Conservation (phyloP, 2,329 filamentous ascomycete genomes). For the Colletotrichum agaves region DNA sequence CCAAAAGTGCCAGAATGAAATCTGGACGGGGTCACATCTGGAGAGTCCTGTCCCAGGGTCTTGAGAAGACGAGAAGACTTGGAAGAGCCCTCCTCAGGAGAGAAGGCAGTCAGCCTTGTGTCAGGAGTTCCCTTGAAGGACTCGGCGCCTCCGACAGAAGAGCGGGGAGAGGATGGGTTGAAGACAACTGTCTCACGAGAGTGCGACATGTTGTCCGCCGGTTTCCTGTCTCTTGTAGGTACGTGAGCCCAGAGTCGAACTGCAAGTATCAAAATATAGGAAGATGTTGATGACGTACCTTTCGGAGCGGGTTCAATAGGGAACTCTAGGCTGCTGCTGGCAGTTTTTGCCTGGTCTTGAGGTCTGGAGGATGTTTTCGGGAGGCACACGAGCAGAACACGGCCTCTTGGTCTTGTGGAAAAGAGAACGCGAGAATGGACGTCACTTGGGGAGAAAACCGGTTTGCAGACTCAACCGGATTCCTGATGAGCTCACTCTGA, state of each 20-base stretch:
- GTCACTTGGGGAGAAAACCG: no score
- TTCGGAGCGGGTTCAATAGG: no score
- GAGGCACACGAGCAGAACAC: no score
- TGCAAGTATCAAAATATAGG: neutral
- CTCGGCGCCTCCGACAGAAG: conserved; percentile 62
- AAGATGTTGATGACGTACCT: neutral
- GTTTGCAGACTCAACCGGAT: no score
- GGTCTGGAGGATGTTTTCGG: no score
- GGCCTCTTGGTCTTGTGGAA: no score
- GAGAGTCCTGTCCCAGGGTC: conserved; percentile 44
- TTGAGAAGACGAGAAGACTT: conserved; percentile 54
- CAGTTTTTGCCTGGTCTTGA: no score
- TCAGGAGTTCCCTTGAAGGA: conserved; percentile 73
- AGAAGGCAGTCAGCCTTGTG: conserved; percentile 71
- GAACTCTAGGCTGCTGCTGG: no score
- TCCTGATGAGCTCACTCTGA: no score
- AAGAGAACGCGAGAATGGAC: no score
- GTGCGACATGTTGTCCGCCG: conserved; percentile 13
- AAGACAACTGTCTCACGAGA: conserved; percentile 40
- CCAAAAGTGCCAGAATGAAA: conserved; percentile 43
- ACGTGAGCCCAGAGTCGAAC: neutral
- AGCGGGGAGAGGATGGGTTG: conserved; percentile 61
- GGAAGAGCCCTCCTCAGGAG: conserved; percentile 65
- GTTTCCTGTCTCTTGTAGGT: neutral
- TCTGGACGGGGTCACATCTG: conserved; percentile 45